phyloP scores from a whole-genome alignment of 805 yeast species.

The Starmerella stigmatis region DNA sequence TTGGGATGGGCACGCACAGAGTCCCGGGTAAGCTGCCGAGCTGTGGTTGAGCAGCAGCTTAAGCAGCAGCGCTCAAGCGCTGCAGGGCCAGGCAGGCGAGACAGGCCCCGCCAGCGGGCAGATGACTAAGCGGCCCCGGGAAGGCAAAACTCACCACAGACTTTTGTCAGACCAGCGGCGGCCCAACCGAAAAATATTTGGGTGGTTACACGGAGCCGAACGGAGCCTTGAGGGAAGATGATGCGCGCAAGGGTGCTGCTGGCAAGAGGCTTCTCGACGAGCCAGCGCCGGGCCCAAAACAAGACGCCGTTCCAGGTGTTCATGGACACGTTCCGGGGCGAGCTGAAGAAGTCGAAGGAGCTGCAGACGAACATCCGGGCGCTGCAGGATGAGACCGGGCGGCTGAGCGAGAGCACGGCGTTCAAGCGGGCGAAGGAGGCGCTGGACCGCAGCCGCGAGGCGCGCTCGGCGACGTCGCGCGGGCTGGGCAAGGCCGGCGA shows the following conservation, averaged over 20 bases:
- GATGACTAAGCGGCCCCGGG: too few species aligned
- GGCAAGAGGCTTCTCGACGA: constrained; percentile 13
- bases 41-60: too few species aligned
- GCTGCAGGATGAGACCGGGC: constrained; percentile 88
- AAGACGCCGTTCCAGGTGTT: constrained; percentile 74
- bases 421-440: constrained; percentile 90
- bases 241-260: constrained; percentile 11
- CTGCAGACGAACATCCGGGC: constrained; percentile 89
- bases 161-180: background rate
- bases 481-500: constrained; percentile 84
- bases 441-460: constrained; percentile 69
- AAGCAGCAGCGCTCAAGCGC: too few species aligned
- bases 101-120: too few species aligned
- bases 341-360: constrained; percentile 84
- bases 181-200: background rate
- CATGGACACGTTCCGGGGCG: constrained; percentile 79
- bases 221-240: constrained; percentile 11
- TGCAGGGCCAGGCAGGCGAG: too few species aligned
- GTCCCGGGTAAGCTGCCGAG: too few species aligned
- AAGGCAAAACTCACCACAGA: too few species aligned
- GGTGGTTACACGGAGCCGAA: too few species aligned
- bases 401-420: constrained; percentile 87
- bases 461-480: constrained; percentile 54
- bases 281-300: constrained; percentile 9
- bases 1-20: too few species aligned